Conservation (phyloP, 192 early-diverging fungal genomes). For the Thamnidium elegans region DNA sequence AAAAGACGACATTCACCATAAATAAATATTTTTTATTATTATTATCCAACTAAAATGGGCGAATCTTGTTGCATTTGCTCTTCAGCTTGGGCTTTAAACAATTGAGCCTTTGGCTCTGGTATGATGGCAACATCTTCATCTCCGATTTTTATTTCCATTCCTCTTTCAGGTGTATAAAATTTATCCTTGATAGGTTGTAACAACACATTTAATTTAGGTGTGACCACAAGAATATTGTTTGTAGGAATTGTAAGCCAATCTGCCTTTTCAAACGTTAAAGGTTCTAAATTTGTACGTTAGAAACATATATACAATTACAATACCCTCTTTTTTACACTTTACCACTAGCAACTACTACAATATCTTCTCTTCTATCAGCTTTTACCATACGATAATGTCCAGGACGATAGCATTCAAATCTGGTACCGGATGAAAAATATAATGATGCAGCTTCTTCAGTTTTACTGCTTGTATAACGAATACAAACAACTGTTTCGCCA, state of each 20-base stretch:
- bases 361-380: constrained; percentile 71
- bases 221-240: constrained; percentile 72
- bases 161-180: constrained; percentile 49
- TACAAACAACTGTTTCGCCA: constrained; percentile 72
- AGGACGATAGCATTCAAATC: constrained; percentile 62
- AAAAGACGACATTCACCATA: too few species aligned
- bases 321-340: constrained; percentile 1
- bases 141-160: constrained; percentile 23
- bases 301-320: constrained; percentile 2
- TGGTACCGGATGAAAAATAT: constrained; percentile 77
- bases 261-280: constrained; percentile 76
- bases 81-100: constrained; percentile 20
- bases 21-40: neutral
- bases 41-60: constrained; percentile 9
- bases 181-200: constrained; percentile 73
- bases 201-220: constrained; percentile 71
- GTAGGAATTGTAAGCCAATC: constrained; percentile 81
- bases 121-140: constrained; percentile 21
- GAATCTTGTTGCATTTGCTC: constrained; percentile 16
- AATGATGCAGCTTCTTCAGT: constrained; percentile 70
- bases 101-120: constrained; percentile 26
- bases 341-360: constrained; percentile 70
- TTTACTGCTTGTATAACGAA: constrained; percentile 66
- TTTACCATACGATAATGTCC: constrained; percentile 74
- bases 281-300: constrained; percentile 44